A percentile compares a stretch with the other conserved stretches of the same genome.
These are phyloP conservation scores for Clonostachys byssicola DNA, from an alignment of 2,329 filamentous ascomycete genomes.

Conservation along the genomic window DNA sequence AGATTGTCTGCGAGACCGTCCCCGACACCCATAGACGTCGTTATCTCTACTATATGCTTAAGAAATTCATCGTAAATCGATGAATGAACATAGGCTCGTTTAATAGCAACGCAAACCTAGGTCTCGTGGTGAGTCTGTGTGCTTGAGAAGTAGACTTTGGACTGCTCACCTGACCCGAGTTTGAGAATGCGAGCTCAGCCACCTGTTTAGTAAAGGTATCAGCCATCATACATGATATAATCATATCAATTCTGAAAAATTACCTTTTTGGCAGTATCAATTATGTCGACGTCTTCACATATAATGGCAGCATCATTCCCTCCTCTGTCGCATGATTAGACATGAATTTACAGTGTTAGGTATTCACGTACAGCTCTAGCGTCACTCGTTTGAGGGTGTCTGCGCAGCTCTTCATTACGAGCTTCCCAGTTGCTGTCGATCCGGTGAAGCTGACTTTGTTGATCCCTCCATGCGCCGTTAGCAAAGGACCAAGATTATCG, in stretches of 20 bases:
- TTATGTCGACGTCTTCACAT: slow-evolving; percentile 48
- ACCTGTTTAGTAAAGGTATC: too few species aligned
- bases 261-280: slow-evolving; percentile 2
- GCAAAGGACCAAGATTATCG: slow-evolving; percentile 51
- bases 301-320: slow-evolving; percentile 44
- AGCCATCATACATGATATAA: too few species aligned
- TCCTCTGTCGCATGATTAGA: slow-evolving; percentile 17
- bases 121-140: too few species aligned
- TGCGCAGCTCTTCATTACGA: slow-evolving; percentile 25
- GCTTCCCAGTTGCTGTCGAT: slow-evolving; percentile 55
- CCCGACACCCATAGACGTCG: slow-evolving; percentile 29
- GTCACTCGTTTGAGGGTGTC: slow-evolving; percentile 3
- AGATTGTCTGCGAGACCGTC: slow-evolving; percentile 33
- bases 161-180: slow-evolving; percentile 38
- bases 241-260: slow-evolving; percentile 30
- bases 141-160: slow-evolving; percentile 4
- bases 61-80: slow-evolving; percentile 38
- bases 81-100: slow-evolving; percentile 59
- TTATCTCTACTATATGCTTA: slow-evolving; percentile 21
- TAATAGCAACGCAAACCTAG: slow-evolving; percentile 22
- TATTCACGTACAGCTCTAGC: slow-evolving; percentile 1
- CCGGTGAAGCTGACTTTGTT: slow-evolving; percentile 62
- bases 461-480: slow-evolving; percentile 51
- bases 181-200: slow-evolving; percentile 41
- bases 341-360: too few species aligned